Evolutionary conservation across 441 rosid genomes (phyloP), one percentile per base, ranked within the genome.

Genomic region (Euphorbia corollata): DNA sequence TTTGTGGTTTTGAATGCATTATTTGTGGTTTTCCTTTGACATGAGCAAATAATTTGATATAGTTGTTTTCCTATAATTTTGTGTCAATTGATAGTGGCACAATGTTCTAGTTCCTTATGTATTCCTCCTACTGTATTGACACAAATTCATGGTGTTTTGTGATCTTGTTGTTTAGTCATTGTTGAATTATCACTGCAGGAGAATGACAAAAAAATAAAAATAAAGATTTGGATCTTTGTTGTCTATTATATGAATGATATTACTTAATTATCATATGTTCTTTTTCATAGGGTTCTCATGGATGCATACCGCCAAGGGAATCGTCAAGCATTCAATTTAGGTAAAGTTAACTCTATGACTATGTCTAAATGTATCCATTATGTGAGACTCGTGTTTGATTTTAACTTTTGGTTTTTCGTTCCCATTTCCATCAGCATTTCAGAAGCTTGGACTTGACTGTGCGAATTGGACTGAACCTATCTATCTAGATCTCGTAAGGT

Each of bases 381-480:
- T 36, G 27, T 68, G 16, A 27, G 30, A 63, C 41, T 30, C 8
- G 18, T 20, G n/a, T 61, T 18, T 54, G 11, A 50, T 50, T 47
- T 77, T 64, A 60, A 55, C 57, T 61, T 39, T 5, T 57, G 48
- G 22, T 19, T 67, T 63, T 61, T 51, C 62, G 66, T 13, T 65
- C 58, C 48, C 27, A 22, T 77, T 85, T 89, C 91, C 63, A 55
- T 50, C 80, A 92, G 98, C 96, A 74, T 92, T 92, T 82, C 83
- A 73, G 73, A 92, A 86, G 83, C 96, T 92, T 59, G 96, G 96
- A 27, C 98, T 92, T 62, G 98, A 92, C 70, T 92, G 98, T 66
- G 97, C 97, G 36, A 92, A 88, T 79, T 92, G 98, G 98, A 80
- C 91, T 54, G 84, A 83, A 43, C 97, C 96, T 70, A 83, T 92